phyloP scores from a whole-genome alignment of 2,329 filamentous ascomycete genomes.

The Remersonia thermophila region DNA sequence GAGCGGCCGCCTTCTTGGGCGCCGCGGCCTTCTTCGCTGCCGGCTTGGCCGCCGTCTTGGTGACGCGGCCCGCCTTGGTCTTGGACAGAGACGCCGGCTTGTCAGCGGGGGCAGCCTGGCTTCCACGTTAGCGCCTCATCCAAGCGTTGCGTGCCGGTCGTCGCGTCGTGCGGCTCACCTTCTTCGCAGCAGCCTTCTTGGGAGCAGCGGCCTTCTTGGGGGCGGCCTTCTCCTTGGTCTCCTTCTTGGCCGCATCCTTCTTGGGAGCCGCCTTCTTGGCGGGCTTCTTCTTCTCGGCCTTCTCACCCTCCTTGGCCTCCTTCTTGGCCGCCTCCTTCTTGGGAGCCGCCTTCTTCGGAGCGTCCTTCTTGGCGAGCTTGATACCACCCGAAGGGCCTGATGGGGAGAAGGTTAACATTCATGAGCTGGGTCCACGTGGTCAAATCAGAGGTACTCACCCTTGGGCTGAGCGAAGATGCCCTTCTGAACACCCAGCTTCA shows the following conservation, averaged over 20 bases:
- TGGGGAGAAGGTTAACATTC: conserved; percentile 16
- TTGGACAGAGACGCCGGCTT: conserved; percentile 60
- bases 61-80: conserved; percentile 78
- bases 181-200: conserved; percentile 29
- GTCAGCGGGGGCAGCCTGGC: conserved; percentile 53
- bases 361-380: conserved; percentile 74
- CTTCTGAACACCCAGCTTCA: conserved; percentile 73
- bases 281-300: conserved; percentile 20
- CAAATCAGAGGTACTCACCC: conserved; percentile 44
- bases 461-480: conserved; percentile 82
- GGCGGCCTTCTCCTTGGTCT: conserved; percentile 25
- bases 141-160: no score
- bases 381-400: conserved; percentile 74
- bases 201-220: conserved; percentile 30
- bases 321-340: conserved; percentile 24
- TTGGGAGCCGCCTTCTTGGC: conserved; percentile 23
- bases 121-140: conserved; percentile 7
- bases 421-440: background rate
- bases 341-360: conserved; percentile 25
- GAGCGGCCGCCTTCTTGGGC: conserved; percentile 34
- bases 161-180: conserved; percentile 5
- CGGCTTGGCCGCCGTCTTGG: conserved; percentile 49
- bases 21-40: conserved; percentile 34
- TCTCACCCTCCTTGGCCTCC: conserved; percentile 20
- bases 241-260: conserved; percentile 23